Conservation (phyloP, 345 rosid species). For the Laguncularia racemosa region DNA sequence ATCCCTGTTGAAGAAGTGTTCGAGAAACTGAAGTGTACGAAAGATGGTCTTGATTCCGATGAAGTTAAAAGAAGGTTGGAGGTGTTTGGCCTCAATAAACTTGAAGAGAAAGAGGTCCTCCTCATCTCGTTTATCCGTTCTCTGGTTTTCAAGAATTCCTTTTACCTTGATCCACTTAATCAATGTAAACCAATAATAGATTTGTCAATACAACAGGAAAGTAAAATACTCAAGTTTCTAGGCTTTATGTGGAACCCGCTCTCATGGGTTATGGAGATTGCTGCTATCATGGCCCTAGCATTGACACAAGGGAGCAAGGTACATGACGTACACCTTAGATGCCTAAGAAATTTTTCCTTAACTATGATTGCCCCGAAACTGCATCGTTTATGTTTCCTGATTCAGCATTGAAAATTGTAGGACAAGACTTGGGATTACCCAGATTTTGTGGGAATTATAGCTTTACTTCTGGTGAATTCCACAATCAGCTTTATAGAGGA, state of each 20-base stretch:
- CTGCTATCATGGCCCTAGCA: conserved; percentile 49
- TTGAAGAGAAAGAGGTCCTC: conserved; percentile 52
- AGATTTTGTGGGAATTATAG: conserved; percentile 38
- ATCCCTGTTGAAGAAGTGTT: conserved; percentile 47
- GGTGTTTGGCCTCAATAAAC: conserved; percentile 51
- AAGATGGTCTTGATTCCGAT: conserved; percentile 30
- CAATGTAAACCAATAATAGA: too few relatives aligned
- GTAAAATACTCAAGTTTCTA: conserved; percentile 44
- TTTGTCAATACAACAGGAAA: conserved; percentile 26
- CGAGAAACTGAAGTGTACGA: conserved; percentile 44
- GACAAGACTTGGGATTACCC: conserved; percentile 30
- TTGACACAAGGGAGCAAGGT: conserved; percentile 41
- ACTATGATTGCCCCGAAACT: too few relatives aligned
- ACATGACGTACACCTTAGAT: conserved; percentile 8
- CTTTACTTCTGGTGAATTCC: conserved; percentile 41
- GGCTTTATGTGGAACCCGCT: conserved; percentile 68
- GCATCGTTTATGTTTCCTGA: neutral
- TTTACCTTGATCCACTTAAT: too few relatives aligned
- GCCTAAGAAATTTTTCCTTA: too few relatives aligned
- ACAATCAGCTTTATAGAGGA: conserved; percentile 53
- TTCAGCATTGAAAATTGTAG: conserved; percentile 15
- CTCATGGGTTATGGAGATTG: conserved; percentile 60
- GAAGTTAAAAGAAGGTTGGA: conserved; percentile 37
- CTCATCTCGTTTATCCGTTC: neutral
- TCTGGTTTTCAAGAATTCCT: neutral